phyloP scores from a whole-genome alignment of 306 rosid species.

The Corylus americana region DNA sequence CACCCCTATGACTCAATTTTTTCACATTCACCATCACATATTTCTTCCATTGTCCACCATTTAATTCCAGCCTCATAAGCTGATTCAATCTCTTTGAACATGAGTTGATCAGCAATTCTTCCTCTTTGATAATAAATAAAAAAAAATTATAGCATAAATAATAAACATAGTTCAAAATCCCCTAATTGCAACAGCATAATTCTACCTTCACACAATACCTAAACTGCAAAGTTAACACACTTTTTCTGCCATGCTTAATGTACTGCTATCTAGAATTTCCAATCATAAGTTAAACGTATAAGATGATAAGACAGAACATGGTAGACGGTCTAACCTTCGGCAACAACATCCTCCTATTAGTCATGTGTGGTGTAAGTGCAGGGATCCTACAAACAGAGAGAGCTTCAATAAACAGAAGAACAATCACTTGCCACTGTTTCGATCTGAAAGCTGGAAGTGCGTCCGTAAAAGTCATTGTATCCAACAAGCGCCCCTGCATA shows the following conservation, averaged over 20 bases:
- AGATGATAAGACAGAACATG: slow-evolving; percentile 7
- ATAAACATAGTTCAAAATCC: not conserved
- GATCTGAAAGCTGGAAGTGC: slow-evolving; percentile 82
- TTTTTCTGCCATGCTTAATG: not conserved
- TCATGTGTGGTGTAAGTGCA: slow-evolving; percentile 59
- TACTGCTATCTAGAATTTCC: slow-evolving; percentile 8
- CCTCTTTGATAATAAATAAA: not conserved
- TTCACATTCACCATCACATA: not conserved
- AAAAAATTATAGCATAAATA: not conserved
- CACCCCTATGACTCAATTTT: not conserved
- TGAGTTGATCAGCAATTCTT: not conserved
- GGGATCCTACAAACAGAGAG: slow-evolving; percentile 80
- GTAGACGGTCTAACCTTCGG: slow-evolving; percentile 57
- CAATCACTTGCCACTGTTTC: slow-evolving; percentile 88
- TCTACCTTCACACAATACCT: not conserved
- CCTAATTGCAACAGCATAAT: not conserved
- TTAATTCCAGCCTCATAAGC: not conserved
- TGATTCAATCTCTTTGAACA: not conserved
- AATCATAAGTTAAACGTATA: not conserved
- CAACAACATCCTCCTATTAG: slow-evolving; percentile 55
- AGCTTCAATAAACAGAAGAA: slow-evolving; percentile 77
- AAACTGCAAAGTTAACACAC: not conserved
- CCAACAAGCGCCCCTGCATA: slow-evolving; percentile 68
- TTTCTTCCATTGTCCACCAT: not conserved
- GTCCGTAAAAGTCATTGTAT: slow-evolving; percentile 81